Evolutionary conservation across 495 filamentous ascomycete genomes (phyloP).

Genomic region (Penicilliopsis zonata): DNA sequence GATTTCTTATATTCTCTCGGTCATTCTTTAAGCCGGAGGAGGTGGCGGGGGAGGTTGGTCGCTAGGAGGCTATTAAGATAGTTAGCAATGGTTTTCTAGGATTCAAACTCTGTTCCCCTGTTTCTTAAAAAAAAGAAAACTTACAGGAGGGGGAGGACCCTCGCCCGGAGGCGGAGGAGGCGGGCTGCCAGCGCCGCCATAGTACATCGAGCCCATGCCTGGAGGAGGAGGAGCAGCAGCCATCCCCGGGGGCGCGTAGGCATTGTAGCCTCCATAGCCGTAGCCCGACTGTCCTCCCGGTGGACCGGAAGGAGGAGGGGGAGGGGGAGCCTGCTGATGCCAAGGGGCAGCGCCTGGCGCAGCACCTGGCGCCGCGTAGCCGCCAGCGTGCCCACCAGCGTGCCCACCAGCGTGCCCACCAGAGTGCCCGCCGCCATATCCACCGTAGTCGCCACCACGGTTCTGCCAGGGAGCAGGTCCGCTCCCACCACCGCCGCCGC

Average conservation of each 20-base stretch:
- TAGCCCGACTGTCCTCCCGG: conserved; percentile 35
- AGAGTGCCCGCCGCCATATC: conserved; percentile 15
- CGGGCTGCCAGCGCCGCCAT: conserved; percentile 39
- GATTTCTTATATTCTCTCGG: too few relatives aligned
- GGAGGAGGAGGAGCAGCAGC: conserved; percentile 58
- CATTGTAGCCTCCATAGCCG: conserved; percentile 41
- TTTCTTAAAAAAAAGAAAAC: conserved; percentile 6
- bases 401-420: conserved; percentile 31
- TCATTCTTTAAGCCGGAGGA: conserved; percentile 32
- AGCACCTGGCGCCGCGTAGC: conserved; percentile 15
- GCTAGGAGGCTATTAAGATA: conserved; percentile 40
- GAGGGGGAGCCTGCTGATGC: conserved; percentile 50
- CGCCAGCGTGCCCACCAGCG: conserved; percentile 15
- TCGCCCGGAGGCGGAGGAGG: conserved; percentile 45
- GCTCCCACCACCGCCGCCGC: too few relatives aligned
- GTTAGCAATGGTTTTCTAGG: too few relatives aligned
- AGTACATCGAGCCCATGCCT: conserved; percentile 56
- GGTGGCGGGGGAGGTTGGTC: conserved; percentile 66
- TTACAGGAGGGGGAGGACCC: conserved; percentile 55
- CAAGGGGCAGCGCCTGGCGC: conserved; percentile 53
- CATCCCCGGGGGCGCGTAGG: conserved; percentile 52
- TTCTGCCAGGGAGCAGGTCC: conserved; percentile 37
- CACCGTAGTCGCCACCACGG: conserved; percentile 31
- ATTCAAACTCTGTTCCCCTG: neutral
- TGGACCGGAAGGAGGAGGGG: conserved; percentile 26